phyloP scores from a whole-genome alignment of 148 eudicot genomes.

The Beta vulgaris region DNA sequence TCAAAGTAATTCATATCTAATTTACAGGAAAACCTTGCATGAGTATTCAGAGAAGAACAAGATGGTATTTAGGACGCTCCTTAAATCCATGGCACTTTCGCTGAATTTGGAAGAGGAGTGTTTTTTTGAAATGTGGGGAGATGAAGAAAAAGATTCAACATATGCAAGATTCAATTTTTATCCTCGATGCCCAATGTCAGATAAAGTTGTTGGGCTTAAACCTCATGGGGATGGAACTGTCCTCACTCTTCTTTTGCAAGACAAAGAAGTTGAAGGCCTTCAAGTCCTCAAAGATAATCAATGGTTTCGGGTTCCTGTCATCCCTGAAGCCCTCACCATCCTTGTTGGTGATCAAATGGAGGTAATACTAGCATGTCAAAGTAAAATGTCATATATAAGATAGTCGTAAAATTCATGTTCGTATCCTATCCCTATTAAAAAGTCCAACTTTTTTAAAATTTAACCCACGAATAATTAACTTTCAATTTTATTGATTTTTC shows the following conservation, averaged over 20 bases:
- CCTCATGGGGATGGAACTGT: slow-evolving; percentile 50
- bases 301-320: slow-evolving; percentile 49
- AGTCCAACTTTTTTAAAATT: too few species aligned
- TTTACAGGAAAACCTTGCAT: slow-evolving; percentile 23
- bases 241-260: slow-evolving; percentile 45
- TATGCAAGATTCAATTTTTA: slow-evolving; percentile 47
- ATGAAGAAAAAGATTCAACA: slow-evolving; percentile 16
- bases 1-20: too few species aligned
- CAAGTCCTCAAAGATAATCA: slow-evolving; percentile 40
- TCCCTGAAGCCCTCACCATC: slow-evolving; percentile 42
- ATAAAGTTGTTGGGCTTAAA: slow-evolving; percentile 32
- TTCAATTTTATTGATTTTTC: too few species aligned
- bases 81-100: slow-evolving; percentile 40
- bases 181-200: slow-evolving; percentile 39
- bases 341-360: slow-evolving; percentile 48
- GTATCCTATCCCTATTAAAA: too few species aligned
- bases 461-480: too few species aligned
- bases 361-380: too few species aligned
- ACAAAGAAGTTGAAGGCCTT: slow-evolving; percentile 48
- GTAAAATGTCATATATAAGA: neutral
- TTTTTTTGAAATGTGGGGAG: slow-evolving; percentile 27
- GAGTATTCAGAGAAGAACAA: slow-evolving; percentile 23
- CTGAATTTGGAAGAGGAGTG: slow-evolving; percentile 39
- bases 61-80: slow-evolving; percentile 22
- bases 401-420: too few species aligned